Evolutionary conservation across 352 stramenopile genomes (phyloP).

Genomic region (Globisporangium cederbergense): DNA sequence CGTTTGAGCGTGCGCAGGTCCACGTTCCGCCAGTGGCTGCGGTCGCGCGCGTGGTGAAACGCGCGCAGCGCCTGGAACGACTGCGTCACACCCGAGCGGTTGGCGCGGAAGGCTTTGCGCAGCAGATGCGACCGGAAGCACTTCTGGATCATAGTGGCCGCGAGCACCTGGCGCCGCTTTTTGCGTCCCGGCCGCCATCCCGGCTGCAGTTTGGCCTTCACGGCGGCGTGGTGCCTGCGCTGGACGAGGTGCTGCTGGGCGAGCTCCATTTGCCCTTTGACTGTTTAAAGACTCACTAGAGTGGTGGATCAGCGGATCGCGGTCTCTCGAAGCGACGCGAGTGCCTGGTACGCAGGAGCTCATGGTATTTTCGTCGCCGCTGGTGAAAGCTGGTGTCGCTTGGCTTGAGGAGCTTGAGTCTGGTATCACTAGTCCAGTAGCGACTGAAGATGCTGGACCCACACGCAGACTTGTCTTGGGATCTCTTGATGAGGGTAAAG

Average conservation of each 20-base stretch:
- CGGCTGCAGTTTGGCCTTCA: conserved; percentile 44
- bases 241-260: conserved; percentile 10
- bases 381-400: not conserved
- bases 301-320: not conserved
- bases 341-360: not conserved
- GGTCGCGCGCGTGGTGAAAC: conserved; percentile 50
- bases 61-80: conserved; percentile 51
- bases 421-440: not conserved
- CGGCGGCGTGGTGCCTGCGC: conserved; percentile 23
- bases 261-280: not conserved
- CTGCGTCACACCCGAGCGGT: conserved; percentile 33
- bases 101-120: conserved; percentile 49
- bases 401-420: not conserved
- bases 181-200: conserved; percentile 46
- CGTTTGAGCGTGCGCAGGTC: conserved; percentile 57
- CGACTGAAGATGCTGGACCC: not conserved
- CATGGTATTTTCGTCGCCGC: not conserved
- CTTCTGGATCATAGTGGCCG: conserved; percentile 70
- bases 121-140: conserved; percentile 58
- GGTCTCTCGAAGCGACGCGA: not conserved
- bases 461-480: not conserved
- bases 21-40: conserved; percentile 48
- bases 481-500: not conserved
- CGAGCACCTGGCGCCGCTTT: conserved; percentile 40
- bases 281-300: not conserved